phyloP scores from a whole-genome alignment of 2,329 filamentous ascomycete species.

The Trichoderma sp. region DNA sequence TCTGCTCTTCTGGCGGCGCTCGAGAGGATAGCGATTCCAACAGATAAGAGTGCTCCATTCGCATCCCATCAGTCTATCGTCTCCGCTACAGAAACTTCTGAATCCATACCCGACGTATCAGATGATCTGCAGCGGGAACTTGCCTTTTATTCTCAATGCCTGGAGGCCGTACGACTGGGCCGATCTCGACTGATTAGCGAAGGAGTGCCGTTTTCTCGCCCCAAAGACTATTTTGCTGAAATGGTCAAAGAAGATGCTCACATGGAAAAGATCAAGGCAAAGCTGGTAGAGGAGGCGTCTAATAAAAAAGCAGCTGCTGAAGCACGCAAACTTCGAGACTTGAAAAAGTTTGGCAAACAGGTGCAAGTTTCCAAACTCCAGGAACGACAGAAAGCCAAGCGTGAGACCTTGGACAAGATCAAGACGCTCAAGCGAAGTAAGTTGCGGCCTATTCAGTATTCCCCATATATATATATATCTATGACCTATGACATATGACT shows the following conservation, averaged over 20 bases:
- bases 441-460: conserved; percentile 40
- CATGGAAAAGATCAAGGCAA: conserved; percentile 95
- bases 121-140: conserved; percentile 92
- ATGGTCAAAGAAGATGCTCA: conserved; percentile 99
- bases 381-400: conserved; percentile 90
- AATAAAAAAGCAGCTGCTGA: conserved; percentile 90
- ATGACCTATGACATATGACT: not conserved
- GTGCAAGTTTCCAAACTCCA: conserved; percentile 96
- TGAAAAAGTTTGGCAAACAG: conserved; percentile 99
- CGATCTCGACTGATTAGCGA: conserved; percentile 78
- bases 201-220: conserved; percentile 81
- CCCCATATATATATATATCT: not conserved
- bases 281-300: conserved; percentile 88
- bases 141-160: conserved; percentile 87
- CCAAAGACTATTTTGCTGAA: conserved; percentile 95
- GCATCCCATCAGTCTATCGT: conserved; percentile 78
- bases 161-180: conserved; percentile 74
- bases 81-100: conserved; percentile 63
- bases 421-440: conserved; percentile 91
- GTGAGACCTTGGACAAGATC: conserved; percentile 92
- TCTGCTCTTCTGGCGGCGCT: conserved; percentile 78
- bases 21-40: conserved; percentile 72
- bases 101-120: conserved; percentile 75
- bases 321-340: conserved; percentile 85
- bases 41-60: conserved; percentile 70